Conservation (phyloP, 2,329 filamentous ascomycete species). For the Colletotrichum endophyticum region DNA sequence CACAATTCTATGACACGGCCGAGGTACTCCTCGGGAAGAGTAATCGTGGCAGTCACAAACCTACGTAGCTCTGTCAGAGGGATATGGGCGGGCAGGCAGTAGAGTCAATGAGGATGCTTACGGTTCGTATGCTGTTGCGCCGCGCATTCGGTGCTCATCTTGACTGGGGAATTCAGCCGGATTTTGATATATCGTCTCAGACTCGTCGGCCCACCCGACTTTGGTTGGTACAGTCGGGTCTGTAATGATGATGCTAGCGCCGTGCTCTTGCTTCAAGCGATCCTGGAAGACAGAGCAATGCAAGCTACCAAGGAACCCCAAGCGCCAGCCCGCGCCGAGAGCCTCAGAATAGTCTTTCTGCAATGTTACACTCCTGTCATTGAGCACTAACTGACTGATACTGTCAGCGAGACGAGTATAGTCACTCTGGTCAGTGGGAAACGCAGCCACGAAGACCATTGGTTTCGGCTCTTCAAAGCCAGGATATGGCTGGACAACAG, state of each 20-base stretch:
- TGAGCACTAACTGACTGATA: conserved; percentile 90
- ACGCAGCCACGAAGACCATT: conserved; percentile 98
- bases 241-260: conserved; percentile 93
- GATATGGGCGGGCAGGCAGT: not conserved
- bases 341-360: conserved; percentile 96
- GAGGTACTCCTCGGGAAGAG: conserved; percentile 90
- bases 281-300: conserved; percentile 99
- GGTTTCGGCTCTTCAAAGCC: conserved; percentile 97
- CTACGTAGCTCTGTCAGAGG: conserved; percentile 24
- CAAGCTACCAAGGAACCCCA: conserved; percentile 94
- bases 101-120: conserved; percentile 33
- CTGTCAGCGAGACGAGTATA: conserved; percentile 89
- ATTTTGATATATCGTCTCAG: conserved; percentile 80
- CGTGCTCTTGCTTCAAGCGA: conserved; percentile 90
- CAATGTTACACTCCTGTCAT: conserved; percentile 92
- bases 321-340: conserved; percentile 88
- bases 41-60: conserved; percentile 84
- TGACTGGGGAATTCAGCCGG: conserved; percentile 85
- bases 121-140: conserved; percentile 55
- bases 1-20: conserved; percentile 95
- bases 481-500: conserved; percentile 77
- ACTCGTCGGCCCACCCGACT: conserved; percentile 79
- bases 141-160: conserved; percentile 52
- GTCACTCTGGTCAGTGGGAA: conserved; percentile 89
- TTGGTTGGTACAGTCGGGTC: conserved; percentile 95